Conservation (phyloP, 345 rosid species). For the Psidium friedrichsthalianum region DNA sequence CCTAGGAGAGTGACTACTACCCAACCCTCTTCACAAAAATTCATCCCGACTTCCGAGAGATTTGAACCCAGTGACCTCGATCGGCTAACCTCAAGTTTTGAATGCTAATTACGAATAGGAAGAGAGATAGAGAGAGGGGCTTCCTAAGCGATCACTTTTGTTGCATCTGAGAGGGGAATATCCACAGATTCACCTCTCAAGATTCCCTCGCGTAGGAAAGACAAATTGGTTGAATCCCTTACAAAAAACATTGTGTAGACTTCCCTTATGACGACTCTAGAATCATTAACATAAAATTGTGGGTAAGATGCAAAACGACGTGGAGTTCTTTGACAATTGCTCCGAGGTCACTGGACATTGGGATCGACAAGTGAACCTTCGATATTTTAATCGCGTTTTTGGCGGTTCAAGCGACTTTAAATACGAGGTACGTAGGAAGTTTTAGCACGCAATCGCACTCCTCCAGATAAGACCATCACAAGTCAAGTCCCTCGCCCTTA, state of each 20-base stretch:
- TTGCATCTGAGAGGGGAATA: not conserved
- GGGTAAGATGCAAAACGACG: not conserved
- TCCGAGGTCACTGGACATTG: not conserved
- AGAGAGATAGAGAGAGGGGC: too few species aligned
- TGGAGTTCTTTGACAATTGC: not conserved
- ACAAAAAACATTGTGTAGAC: not conserved
- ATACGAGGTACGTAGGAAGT: not conserved
- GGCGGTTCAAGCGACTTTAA: not conserved
- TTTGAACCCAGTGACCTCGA: not conserved
- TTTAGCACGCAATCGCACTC: not conserved
- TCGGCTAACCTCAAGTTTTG: not conserved
- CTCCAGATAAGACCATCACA: not conserved
- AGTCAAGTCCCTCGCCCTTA: not conserved
- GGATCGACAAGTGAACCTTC: not conserved
- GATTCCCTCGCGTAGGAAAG: not conserved
- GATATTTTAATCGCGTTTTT: not conserved
- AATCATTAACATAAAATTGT: not conserved
- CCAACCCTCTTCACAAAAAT: not conserved
- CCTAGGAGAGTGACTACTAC: too few species aligned
- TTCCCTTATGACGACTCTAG: not conserved
- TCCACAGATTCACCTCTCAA: not conserved
- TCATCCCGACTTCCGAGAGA: not conserved
- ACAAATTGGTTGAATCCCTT: not conserved
- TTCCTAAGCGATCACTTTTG: too few species aligned
- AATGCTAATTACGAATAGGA: not conserved